Percentiles rank a stretch among this genome's conserved stretches.
phyloP scores from a whole-genome alignment of 108 stramenopile species.

The Heterococcus sp. region DNA sequence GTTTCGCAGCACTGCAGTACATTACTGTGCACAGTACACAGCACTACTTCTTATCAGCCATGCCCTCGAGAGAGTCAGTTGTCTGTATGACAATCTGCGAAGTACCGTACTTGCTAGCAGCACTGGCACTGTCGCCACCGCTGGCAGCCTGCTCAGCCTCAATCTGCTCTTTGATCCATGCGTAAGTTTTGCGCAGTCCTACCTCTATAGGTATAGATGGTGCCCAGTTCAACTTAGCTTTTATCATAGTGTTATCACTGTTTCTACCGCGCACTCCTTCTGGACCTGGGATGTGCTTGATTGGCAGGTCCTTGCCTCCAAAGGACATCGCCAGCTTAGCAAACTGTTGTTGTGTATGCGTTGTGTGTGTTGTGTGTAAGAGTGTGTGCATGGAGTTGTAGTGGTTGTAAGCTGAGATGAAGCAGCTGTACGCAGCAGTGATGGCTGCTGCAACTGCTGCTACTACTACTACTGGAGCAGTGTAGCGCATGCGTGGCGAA shows the following conservation, averaged over 20 bases:
- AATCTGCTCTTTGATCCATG: conserved; percentile 67
- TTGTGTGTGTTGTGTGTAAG: no score
- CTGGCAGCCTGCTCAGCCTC: conserved; percentile 29
- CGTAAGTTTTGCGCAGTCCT: conserved; percentile 85
- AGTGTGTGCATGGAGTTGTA: no score
- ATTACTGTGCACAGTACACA: neutral
- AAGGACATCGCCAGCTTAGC: conserved; percentile 84
- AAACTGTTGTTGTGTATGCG: no score
- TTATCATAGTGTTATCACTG: conserved; percentile 90
- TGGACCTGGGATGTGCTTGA: conserved; percentile 97
- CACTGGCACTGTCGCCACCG: neutral
- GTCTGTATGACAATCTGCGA: conserved; percentile 47
- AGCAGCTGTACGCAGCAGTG: no score
- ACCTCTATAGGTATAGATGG: conserved; percentile 79
- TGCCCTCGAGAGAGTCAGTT: conserved; percentile 39
- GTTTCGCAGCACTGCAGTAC: neutral
- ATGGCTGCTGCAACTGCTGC: no score
- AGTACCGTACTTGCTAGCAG: neutral
- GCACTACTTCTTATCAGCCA: no score
- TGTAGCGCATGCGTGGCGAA: no score
- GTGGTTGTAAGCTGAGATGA: no score
- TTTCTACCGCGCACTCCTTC: conserved; percentile 98
- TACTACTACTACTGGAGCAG: no score
- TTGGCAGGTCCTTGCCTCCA: conserved; percentile 75
- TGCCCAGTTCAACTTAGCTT: conserved; percentile 90